These are phyloP conservation scores for Cryptosporidium xiaoi DNA, from an alignment of 169 alveolate genomes.

Conservation along the genomic window DNA sequence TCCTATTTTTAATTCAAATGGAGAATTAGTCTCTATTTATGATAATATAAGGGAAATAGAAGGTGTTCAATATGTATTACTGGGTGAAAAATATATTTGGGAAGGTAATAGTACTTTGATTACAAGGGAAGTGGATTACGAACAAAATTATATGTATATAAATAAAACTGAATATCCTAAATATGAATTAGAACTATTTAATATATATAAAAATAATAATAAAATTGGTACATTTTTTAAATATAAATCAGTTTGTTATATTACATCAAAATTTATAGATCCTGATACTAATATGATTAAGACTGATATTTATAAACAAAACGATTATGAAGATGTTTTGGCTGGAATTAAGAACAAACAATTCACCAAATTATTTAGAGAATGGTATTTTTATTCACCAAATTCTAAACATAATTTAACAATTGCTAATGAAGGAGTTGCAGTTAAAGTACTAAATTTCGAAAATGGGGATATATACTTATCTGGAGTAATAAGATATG, in stretches of 20 bases:
- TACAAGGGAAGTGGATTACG: background rate
- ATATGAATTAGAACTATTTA: background rate
- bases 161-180: background rate
- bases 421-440: constrained; percentile 5
- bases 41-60: constrained; percentile 37
- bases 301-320: too few relatives aligned
- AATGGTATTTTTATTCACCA: constrained; percentile 6
- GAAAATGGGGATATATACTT: background rate
- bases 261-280: constrained; percentile 23
- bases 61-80: background rate
- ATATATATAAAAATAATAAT: background rate
- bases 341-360: background rate
- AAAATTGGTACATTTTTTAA: constrained; percentile 23
- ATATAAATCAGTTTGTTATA: constrained; percentile 19
- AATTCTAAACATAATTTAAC: constrained; percentile 41
- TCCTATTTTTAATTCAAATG: constrained; percentile 25
- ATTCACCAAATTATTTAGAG: constrained; percentile 19
- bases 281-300: background rate
- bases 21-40: constrained; percentile 48
- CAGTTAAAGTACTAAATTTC: background rate
- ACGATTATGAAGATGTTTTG: too few relatives aligned
- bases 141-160: background rate
- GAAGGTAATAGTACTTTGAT: background rate
- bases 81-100: constrained; percentile 48
- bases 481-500: constrained; percentile 16